These are phyloP conservation scores for Eucalyptus marginata DNA, from an alignment of 345 rosid genomes.

Conservation along the genomic window DNA sequence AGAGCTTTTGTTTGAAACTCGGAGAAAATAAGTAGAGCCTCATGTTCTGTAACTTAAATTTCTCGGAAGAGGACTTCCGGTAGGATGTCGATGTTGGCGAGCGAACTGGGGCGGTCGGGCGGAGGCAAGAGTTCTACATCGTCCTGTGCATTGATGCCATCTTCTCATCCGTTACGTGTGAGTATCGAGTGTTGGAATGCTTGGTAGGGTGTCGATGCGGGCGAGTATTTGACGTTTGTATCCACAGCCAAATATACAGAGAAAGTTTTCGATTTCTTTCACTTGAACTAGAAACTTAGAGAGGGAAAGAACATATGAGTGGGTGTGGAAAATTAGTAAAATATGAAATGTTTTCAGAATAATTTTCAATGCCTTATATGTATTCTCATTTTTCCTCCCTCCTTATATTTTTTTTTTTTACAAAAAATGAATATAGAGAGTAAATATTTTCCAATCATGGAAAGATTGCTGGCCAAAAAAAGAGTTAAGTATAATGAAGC, in stretches of 20 bases:
- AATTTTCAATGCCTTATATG: not conserved
- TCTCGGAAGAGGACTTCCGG: not conserved
- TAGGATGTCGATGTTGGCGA: not conserved
- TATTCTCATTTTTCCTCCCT: not conserved
- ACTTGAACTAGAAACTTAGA: not conserved
- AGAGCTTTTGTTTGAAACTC: not conserved
- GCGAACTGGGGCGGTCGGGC: not conserved
- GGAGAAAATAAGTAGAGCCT: not conserved
- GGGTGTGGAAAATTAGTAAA: not conserved
- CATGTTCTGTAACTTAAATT: not conserved
- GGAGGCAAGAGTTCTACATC: not conserved
- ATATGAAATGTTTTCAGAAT: not conserved
- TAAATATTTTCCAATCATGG: not conserved
- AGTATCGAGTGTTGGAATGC: not conserved
- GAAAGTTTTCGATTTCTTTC: not conserved
- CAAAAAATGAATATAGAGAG: not conserved
- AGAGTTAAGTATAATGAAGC: not conserved
- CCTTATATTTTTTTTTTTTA: rapidly evolving
- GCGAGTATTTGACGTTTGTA: not conserved
- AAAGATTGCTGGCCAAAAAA: not conserved
- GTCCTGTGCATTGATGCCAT: not conserved
- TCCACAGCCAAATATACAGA: not conserved
- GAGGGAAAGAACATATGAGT: not conserved
- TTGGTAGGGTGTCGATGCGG: not conserved
- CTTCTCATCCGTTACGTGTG: not conserved